Evolutionary conservation across 768 basidiomycete species (phyloP).

Genomic region (Amanita thiersii): DNA sequence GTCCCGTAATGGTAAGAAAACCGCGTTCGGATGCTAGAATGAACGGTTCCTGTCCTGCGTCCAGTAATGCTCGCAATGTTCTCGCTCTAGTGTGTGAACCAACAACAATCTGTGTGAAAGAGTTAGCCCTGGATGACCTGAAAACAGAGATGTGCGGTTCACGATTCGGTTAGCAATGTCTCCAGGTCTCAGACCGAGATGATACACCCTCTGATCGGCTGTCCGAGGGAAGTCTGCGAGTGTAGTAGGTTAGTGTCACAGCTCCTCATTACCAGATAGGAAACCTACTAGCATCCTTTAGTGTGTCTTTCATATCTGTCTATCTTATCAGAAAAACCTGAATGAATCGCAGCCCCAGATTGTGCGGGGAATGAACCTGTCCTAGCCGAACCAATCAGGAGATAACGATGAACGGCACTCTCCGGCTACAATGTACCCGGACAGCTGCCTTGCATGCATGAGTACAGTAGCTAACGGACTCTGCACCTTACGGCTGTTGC

Average conservation of each 20-base stretch:
- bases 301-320: constrained; percentile 46
- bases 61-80: constrained; percentile 50
- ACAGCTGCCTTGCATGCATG: no score
- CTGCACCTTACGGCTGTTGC: no score
- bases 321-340: constrained; percentile 4
- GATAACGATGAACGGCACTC: neutral
- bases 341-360: neutral
- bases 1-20: constrained; percentile 66
- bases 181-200: constrained; percentile 65
- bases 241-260: constrained; percentile 1
- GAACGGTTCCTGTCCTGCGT: constrained; percentile 52
- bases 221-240: constrained; percentile 69
- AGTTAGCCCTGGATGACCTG: neutral
- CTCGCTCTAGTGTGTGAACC: constrained; percentile 64
- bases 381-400: constrained; percentile 4
- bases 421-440: no score
- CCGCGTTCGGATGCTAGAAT: constrained; percentile 65
- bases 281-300: constrained; percentile 61
- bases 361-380: neutral
- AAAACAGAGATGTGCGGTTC: constrained; percentile 15
- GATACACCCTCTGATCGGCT: constrained; percentile 67
- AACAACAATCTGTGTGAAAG: constrained; percentile 51
- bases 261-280: neutral
- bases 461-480: no score
- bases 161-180: constrained; percentile 81